Conservation (phyloP, 2,329 filamentous ascomycete species). For the Talaromyces sp. region DNA sequence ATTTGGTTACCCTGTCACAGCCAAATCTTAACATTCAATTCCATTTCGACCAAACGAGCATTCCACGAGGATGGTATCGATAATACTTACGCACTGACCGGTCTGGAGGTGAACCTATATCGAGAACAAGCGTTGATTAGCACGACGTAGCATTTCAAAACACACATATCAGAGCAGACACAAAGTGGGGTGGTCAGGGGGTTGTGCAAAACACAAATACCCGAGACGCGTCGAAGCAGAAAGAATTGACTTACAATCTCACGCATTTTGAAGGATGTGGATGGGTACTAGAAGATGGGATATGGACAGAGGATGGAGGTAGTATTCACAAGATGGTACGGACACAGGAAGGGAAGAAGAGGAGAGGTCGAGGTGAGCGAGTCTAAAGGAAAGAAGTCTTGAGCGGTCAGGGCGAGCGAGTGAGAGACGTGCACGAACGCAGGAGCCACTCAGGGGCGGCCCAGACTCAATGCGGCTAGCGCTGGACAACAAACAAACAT, state of each 20-base stretch:
- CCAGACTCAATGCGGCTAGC: not conserved
- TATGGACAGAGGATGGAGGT: not conserved
- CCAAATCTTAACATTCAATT: conserved; percentile 10
- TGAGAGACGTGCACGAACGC: conserved; percentile 24
- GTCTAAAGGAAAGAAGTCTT: conserved; percentile 18
- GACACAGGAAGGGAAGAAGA: conserved; percentile 17
- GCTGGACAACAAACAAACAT: conserved; percentile 8
- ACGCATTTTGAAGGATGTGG: conserved; percentile 58
- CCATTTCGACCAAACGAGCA: not conserved
- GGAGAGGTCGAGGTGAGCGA: conserved; percentile 14
- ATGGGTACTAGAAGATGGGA: not conserved
- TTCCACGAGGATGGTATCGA: not conserved
- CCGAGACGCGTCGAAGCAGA: conserved; percentile 35
- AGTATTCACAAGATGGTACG: not conserved
- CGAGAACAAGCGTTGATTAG: conserved; percentile 40
- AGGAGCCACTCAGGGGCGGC: conserved; percentile 17
- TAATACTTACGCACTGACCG: conserved; percentile 87
- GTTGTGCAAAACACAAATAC: conserved; percentile 23
- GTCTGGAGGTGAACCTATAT: conserved; percentile 97
- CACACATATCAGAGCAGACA: conserved; percentile 19
- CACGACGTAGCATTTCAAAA: conserved; percentile 25
- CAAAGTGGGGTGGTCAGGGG: conserved; percentile 35
- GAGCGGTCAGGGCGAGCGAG: conserved; percentile 27
- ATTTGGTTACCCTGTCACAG: conserved; percentile 92
- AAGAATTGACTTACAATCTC: conserved; percentile 61